These are phyloP conservation scores for Coemansia biformis DNA, from an alignment of 192 early-diverging fungal species.

Conservation along the genomic window DNA sequence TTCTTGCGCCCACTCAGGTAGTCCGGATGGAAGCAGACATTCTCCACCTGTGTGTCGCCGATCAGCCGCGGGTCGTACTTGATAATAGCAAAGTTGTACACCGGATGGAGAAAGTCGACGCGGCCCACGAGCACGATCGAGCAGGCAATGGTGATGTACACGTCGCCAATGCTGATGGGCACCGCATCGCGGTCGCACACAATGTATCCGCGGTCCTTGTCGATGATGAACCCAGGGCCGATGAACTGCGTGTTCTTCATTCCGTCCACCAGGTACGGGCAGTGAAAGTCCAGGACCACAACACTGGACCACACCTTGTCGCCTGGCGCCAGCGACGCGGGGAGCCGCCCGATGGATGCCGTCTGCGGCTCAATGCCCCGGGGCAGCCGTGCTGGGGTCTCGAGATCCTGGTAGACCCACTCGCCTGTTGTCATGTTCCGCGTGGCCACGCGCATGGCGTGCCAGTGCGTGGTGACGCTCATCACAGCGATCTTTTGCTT, in stretches of 20 bases:
- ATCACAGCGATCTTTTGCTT: slow-evolving; percentile 78
- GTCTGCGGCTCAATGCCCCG: slow-evolving; percentile 54
- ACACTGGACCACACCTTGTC: slow-evolving; percentile 71
- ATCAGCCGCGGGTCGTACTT: slow-evolving; percentile 69
- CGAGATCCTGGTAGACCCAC: slow-evolving; percentile 72
- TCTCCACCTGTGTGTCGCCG: slow-evolving; percentile 66
- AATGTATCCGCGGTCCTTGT: slow-evolving; percentile 69
- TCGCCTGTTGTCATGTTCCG: slow-evolving; percentile 73
- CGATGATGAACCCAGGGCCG: slow-evolving; percentile 69
- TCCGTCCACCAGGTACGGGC: slow-evolving; percentile 75
- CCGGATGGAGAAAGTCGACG: slow-evolving; percentile 81
- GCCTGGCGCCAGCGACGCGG: slow-evolving; percentile 66
- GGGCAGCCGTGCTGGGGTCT: slow-evolving; percentile 53
- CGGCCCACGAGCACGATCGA: slow-evolving; percentile 79
- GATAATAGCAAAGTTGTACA: slow-evolving; percentile 82
- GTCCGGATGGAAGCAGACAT: slow-evolving; percentile 47
- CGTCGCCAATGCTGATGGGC: slow-evolving; percentile 79
- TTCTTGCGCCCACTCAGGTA: slow-evolving; percentile 20
- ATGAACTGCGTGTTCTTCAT: slow-evolving; percentile 59
- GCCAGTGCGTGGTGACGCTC: slow-evolving; percentile 84
- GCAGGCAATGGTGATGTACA: slow-evolving; percentile 84
- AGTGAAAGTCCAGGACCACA: slow-evolving; percentile 73
- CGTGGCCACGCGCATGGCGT: slow-evolving; percentile 66
- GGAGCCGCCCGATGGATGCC: slow-evolving; percentile 67
- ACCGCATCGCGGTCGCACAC: slow-evolving; percentile 85